Evolutionary conservation across 176 grass and related monocot species (phyloP).

Genomic region (Rhynchospora breviuscula): DNA sequence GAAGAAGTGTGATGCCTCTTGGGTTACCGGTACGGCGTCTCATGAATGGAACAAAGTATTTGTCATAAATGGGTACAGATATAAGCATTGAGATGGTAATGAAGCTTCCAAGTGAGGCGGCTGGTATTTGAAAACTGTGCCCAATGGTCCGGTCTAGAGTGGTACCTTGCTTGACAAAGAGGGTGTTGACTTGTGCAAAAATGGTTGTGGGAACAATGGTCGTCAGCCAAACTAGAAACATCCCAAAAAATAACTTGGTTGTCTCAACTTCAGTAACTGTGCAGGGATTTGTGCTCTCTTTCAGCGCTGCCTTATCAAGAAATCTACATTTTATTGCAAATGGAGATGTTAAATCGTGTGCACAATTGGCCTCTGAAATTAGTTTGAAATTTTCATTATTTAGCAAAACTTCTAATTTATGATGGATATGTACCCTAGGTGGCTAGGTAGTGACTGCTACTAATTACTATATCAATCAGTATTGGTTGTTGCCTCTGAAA

Average conservation of each 20-base stretch:
- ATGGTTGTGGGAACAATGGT: slow-evolving; percentile 47
- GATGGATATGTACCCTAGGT: background rate
- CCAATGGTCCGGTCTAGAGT: slow-evolving; percentile 42
- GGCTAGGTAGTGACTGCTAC: background rate
- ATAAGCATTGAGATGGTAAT: slow-evolving; percentile 46
- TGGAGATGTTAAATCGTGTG: background rate
- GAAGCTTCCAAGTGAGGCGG: slow-evolving; percentile 45
- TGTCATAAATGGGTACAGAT: slow-evolving; percentile 34
- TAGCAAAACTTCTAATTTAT: background rate
- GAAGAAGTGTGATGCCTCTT: slow-evolving; percentile 42
- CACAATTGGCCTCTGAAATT: background rate
- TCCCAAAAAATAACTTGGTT: slow-evolving; percentile 39
- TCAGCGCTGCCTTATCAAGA: slow-evolving; percentile 56
- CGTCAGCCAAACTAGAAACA: slow-evolving; percentile 34
- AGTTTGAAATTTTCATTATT: background rate
- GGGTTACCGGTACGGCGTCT: slow-evolving; percentile 42
- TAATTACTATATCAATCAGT: background rate
- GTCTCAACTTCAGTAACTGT: slow-evolving; percentile 60
- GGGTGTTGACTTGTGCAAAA: slow-evolving; percentile 49
- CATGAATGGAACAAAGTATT: slow-evolving; percentile 26
- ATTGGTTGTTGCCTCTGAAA: background rate
- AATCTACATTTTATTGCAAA: slow-evolving; percentile 20
- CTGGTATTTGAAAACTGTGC: slow-evolving; percentile 37
- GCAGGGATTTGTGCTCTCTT: slow-evolving; percentile 26
- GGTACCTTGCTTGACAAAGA: slow-evolving; percentile 66